Evolutionary conservation across 495 filamentous ascomycete genomes (phyloP).

Genomic region (Neurospora sp.): DNA sequence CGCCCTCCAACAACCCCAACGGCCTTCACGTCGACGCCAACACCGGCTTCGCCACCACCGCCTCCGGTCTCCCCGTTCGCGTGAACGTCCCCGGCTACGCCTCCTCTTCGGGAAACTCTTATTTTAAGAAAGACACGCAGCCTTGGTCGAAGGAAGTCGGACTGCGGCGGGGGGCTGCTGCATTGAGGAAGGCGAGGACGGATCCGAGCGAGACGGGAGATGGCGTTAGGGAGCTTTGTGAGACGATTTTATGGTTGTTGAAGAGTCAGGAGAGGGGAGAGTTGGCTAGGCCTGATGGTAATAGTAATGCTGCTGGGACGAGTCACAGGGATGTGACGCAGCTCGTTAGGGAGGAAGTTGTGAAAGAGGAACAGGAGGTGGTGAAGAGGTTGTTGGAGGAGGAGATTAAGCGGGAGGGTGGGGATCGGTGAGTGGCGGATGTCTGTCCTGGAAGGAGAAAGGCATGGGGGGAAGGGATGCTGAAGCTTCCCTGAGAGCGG

Average conservation of each 20-base stretch:
- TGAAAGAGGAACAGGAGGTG: conserved; percentile 20
- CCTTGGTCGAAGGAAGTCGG: conserved; percentile 32
- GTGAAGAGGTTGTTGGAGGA: conserved; percentile 26
- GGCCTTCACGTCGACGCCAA: not conserved
- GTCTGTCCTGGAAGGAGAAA: not conserved
- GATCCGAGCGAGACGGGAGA: conserved; percentile 29
- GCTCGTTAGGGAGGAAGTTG: conserved; percentile 19
- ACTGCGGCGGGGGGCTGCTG: conserved; percentile 24
- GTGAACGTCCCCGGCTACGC: not conserved
- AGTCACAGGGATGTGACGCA: conserved; percentile 7
- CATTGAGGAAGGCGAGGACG: conserved; percentile 23
- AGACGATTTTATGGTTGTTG: conserved; percentile 29
- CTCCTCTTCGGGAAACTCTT: not conserved
- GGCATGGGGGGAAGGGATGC: not conserved
- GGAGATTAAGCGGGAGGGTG: conserved; percentile 12
- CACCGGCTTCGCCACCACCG: not conserved
- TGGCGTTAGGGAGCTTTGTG: conserved; percentile 37
- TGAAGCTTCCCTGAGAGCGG: not conserved
- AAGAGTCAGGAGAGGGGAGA: not conserved
- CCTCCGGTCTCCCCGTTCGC: not conserved
- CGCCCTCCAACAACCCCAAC: conserved; percentile 11
- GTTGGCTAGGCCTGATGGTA: not conserved
- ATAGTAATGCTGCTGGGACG: not conserved
- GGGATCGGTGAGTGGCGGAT: not conserved
- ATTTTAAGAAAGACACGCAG: conserved; percentile 2